Conservation (phyloP, 208 protist species). For the Leptomonas seymouri region DNA sequence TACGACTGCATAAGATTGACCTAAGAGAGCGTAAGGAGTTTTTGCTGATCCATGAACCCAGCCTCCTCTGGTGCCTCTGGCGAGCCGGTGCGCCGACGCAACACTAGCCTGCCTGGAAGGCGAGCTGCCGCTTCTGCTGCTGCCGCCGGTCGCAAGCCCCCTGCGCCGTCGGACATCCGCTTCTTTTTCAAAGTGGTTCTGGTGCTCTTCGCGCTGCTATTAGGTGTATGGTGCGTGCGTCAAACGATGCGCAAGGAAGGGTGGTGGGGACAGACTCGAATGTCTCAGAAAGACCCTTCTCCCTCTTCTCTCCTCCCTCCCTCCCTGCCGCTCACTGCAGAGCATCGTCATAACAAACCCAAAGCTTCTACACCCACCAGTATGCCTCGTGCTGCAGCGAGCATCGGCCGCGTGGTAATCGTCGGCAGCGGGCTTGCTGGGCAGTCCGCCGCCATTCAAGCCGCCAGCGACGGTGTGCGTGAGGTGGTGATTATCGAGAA, state of each 20-base stretch:
- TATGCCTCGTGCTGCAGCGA: conserved; percentile 41
- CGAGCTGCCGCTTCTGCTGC: neutral
- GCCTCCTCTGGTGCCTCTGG: neutral
- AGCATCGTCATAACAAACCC: conserved; percentile 29
- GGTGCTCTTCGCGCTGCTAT: conserved; percentile 17
- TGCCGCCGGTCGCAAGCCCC: neutral
- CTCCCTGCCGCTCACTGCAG: conserved; percentile 20
- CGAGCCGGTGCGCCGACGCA: conserved; percentile 22
- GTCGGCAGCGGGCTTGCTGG: conserved; percentile 86
- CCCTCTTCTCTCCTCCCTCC: conserved; percentile 9
- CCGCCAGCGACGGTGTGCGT: conserved; percentile 67
- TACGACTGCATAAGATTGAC: neutral
- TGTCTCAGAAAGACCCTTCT: neutral
- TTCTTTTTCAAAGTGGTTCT: conserved; percentile 8
- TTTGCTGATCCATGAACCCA: conserved; percentile 8
- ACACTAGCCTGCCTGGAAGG: conserved; percentile 6
- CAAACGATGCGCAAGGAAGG: neutral
- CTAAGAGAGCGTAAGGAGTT: neutral
- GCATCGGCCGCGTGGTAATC: conserved; percentile 70
- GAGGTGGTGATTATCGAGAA: conserved; percentile 94
- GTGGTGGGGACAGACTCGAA: conserved; percentile 6
- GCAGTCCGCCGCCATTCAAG: conserved; percentile 78
- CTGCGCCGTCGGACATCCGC: neutral
- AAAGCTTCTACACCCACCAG: conserved; percentile 44
- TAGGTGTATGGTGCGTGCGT: conserved; percentile 13